Base-by-base conservation (phyloP, 139 green algal genomes). In the Chlamydomonas sphaeroides region DNA sequence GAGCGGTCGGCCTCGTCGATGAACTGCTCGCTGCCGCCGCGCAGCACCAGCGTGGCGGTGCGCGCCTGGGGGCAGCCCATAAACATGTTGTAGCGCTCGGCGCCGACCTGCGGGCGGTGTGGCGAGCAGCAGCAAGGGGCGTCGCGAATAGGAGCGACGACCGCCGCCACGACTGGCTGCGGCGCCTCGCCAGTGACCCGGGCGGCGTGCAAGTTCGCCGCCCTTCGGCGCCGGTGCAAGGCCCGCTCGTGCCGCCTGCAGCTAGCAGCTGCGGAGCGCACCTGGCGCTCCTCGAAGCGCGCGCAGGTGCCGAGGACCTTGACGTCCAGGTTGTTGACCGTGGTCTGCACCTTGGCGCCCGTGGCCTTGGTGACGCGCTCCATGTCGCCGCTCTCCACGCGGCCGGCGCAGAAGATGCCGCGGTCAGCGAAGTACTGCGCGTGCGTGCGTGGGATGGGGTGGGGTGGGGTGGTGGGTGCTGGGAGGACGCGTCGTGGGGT, bases 61-160 rank as follows among this genome's bases (percentile, higher is more conserved):
- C 94, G 93, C 1, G 95, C 94, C 42, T 91, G 53, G 33, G 94
- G 92, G 89, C 96, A 99, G 32, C 95, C 96, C n/a, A 85, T 98
- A 88, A 99, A 99, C 48, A 99, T 80, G 88, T 99, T 99, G 93
- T 96, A 99, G 4, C 97, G 92, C 90, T 99, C 97, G 45, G 91
- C 96, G 28, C 97, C 97, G 30, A 99, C 97, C 91, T 95, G 88
- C 51, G 32, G 32, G 17, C 59, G 67, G 21, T 38, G 25, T 2
- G 48, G 28, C 45, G 48, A n/a, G n/a, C n/a, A n/a, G n/a, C n/a
- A n/a, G n/a, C n/a, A n/a, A n/a, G n/a, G n/a, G n/a, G n/a, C n/a
- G n/a, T n/a, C n/a, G n/a, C n/a, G n/a, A n/a, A n/a, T n/a, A n/a
- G n/a, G n/a, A n/a, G n/a, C n/a, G n/a, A n/a, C n/a, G n/a, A n/a